These are phyloP conservation scores for Monascus purpureus DNA, from an alignment of 495 filamentous ascomycete genomes.

Conservation along the genomic window DNA sequence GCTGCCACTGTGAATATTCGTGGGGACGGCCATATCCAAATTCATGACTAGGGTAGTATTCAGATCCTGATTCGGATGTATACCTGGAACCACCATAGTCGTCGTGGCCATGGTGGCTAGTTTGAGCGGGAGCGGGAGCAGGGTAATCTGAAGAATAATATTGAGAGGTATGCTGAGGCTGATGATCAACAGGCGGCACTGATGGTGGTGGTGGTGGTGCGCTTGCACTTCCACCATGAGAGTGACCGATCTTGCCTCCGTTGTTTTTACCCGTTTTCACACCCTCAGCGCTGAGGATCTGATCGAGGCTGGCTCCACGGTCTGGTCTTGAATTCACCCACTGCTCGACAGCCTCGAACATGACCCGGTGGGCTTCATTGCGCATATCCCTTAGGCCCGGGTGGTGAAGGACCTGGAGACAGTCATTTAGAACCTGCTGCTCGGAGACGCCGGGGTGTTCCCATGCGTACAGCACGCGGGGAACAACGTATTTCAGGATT, in stretches of 20 bases:
- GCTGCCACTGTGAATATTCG: neutral
- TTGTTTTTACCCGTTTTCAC: slow-evolving; percentile 73
- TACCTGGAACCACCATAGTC: no score
- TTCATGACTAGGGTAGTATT: no score
- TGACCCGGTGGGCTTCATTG: slow-evolving; percentile 65
- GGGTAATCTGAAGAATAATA: no score
- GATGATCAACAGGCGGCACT: no score
- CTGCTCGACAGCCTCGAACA: slow-evolving; percentile 68
- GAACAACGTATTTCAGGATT: slow-evolving; percentile 71
- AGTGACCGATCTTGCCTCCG: slow-evolving; percentile 19
- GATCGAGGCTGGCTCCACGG: slow-evolving; percentile 47
- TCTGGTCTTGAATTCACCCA: slow-evolving; percentile 60
- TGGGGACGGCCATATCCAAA: neutral
- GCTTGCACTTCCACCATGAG: slow-evolving; percentile 17
- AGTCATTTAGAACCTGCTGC: slow-evolving; percentile 64
- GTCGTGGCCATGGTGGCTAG: no score
- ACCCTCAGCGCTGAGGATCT: slow-evolving; percentile 61
- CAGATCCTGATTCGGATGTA: no score
- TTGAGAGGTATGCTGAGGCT: no score
- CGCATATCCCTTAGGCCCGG: slow-evolving; percentile 59
- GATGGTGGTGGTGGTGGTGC: neutral
- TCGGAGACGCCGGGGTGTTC: slow-evolving; percentile 68
- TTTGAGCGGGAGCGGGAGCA: no score
- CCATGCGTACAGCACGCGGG: slow-evolving; percentile 82
- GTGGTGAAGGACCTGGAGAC: slow-evolving; percentile 74